Percentiles rank a stretch among this genome's conserved stretches.
These are phyloP conservation scores for Paecilomyces variotii DNA, from an alignment of 2,329 filamentous ascomycete species.

Conservation along the genomic window DNA sequence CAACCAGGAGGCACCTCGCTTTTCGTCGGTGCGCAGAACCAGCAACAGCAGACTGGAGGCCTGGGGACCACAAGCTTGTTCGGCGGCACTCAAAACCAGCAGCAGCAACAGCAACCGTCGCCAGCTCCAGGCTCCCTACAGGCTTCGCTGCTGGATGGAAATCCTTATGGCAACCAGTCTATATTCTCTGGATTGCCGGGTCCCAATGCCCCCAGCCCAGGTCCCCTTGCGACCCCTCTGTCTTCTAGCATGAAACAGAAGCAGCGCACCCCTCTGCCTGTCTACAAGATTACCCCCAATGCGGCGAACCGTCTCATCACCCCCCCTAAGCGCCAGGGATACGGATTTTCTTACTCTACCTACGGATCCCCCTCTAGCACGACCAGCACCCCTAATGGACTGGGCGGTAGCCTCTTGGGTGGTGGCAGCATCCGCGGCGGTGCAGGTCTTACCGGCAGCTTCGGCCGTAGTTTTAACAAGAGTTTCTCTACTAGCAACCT, in stretches of 20 bases:
- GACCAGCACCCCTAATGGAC: slow-evolving; percentile 59
- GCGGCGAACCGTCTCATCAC: slow-evolving; percentile 73
- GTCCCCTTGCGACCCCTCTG: slow-evolving; percentile 84
- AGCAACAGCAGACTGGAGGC: slow-evolving; percentile 26
- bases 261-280: slow-evolving; percentile 70
- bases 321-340: slow-evolving; percentile 71
- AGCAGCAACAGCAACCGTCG: slow-evolving; percentile 46
- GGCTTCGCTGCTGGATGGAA: slow-evolving; percentile 72
- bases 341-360: slow-evolving; percentile 86
- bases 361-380: slow-evolving; percentile 73
- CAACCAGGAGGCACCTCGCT: slow-evolving; percentile 44
- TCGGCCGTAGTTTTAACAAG: slow-evolving; percentile 68
- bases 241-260: slow-evolving; percentile 67
- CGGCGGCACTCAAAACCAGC: slow-evolving; percentile 43
- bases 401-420: slow-evolving; percentile 57
- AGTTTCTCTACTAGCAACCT: slow-evolving; percentile 84
- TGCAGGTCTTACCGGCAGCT: slow-evolving; percentile 40
- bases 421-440: slow-evolving; percentile 29
- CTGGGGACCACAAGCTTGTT: slow-evolving; percentile 41
- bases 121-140: slow-evolving; percentile 48
- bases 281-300: slow-evolving; percentile 78
- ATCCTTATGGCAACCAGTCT: slow-evolving; percentile 81
- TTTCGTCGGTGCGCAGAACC: slow-evolving; percentile 43
- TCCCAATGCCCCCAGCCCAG: slow-evolving; percentile 61
- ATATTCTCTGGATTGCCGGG: slow-evolving; percentile 68